These are phyloP conservation scores for Gigaspora rosea DNA, from an alignment of 192 early-diverging fungal species.

Conservation along the genomic window DNA sequence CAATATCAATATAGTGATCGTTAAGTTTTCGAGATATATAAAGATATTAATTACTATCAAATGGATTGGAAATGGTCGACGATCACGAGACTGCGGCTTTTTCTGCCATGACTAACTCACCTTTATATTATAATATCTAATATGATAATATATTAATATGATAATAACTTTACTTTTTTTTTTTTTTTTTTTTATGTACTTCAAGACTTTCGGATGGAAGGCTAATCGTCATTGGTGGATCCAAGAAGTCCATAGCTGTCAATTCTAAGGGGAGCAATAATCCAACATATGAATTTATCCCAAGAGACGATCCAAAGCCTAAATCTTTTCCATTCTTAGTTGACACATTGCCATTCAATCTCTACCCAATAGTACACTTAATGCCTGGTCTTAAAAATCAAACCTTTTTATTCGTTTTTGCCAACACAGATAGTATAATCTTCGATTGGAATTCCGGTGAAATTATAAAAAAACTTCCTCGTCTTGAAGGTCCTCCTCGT, in stretches of 20 bases:
- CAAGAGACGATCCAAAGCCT: slow-evolving; percentile 26
- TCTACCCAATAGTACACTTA: slow-evolving; percentile 55
- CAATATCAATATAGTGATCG: too few species aligned
- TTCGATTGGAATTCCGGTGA: slow-evolving; percentile 48
- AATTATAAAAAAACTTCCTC: slow-evolving; percentile 45
- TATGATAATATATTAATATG: neutral
- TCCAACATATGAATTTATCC: slow-evolving; percentile 44
- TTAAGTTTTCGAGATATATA: too few species aligned
- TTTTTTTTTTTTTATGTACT: neutral
- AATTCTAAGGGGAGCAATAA: slow-evolving; percentile 47
- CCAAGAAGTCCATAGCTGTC: slow-evolving; percentile 42
- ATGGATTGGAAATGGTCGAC: too few species aligned
- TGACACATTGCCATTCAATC: slow-evolving; percentile 53
- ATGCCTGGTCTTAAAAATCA: slow-evolving; percentile 40
- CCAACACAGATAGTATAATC: slow-evolving; percentile 55
- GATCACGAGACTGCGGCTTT: too few species aligned
- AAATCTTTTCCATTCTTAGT: slow-evolving; percentile 46
- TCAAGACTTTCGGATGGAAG: slow-evolving; percentile 45
- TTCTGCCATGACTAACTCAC: neutral
- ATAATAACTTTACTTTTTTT: too few species aligned
- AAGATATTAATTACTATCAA: too few species aligned
- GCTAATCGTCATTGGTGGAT: slow-evolving; percentile 59
- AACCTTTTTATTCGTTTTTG: slow-evolving; percentile 52
- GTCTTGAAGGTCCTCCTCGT: slow-evolving; percentile 48
- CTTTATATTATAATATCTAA: neutral